Base-by-base conservation (phyloP, 2,329 filamentous ascomycete genomes). In the Exserohilum rostratum region DNA sequence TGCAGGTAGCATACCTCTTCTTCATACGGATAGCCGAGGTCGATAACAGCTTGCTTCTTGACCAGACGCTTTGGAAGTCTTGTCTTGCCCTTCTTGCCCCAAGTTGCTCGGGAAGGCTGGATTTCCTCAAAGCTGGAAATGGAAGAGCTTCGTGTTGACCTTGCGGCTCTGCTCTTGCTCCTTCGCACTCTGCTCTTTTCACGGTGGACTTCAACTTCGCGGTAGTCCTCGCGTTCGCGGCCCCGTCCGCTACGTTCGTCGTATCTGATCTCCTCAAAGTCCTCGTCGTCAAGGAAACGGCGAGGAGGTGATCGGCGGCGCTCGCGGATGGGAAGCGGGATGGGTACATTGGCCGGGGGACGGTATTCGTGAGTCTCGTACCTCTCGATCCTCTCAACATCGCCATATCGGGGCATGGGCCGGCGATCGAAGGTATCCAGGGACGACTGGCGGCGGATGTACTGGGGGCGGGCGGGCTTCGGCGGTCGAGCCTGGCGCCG, bases 391-490 rank as follows among this genome's bases (percentile, higher is more conserved):
- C 82, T 77, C 46, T 87, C 84, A 17, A 82, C 75, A 33, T 88
- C 82, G 49, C 80, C 80, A 57, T 82, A 82, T 39, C 83, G 81
- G 29, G 82, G 80, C 50, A 81, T 65, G 1, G 90, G 88, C 25
- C 86, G 86, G 44, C 92, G 87, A 75, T 97, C 93, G 70, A 91
- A 96, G 0, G 90, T 96, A 73, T 96, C 93, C 34, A 96, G 82
- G 47, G 91, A 96, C 12, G 91, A 96, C 73, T 96, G 92, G 38
- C 93, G 86, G 53, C 93, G 85, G 46, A 95, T 70, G 60, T 93
- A 82, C 27, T 82, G 81, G 2, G 91, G 92, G 39, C 89, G 83
- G 30, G 82, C 81, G 2, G 91, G 92, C 40, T 89, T 83, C 30
- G 83, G 81, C 40, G 79, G 78, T 2, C 47, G 52, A 35, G 47